Evolutionary conservation across 2,329 filamentous ascomycete species (phyloP).

Genomic region (Stachybotrys echinatus): DNA sequence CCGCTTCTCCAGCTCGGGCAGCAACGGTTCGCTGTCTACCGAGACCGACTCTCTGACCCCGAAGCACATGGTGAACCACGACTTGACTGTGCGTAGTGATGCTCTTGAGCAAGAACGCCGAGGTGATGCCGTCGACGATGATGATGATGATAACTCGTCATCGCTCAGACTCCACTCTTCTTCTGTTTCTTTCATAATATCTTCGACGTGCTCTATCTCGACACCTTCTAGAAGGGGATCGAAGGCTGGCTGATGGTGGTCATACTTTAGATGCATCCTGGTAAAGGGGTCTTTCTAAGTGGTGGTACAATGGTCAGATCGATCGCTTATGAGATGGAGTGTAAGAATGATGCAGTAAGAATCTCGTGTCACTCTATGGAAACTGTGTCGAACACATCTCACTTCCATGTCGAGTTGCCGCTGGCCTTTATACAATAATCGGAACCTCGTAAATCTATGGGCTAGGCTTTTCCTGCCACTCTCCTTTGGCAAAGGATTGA

Average conservation of each 20-base stretch:
- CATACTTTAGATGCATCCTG: not conserved
- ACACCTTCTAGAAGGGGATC: not conserved
- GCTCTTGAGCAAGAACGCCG: no score
- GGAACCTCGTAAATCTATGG: not conserved
- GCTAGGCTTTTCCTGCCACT: not conserved
- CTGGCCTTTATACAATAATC: not conserved
- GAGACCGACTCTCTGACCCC: conserved; percentile 1
- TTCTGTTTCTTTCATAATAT: not conserved
- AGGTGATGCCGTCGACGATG: no score
- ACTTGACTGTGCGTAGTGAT: not conserved
- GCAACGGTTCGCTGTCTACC: conserved; percentile 13
- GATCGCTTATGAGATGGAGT: no score
- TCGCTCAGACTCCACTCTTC: no score
- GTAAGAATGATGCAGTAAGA: not conserved
- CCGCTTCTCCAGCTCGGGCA: conserved; percentile 7
- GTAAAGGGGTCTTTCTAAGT: not conserved
- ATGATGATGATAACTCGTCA: no score
- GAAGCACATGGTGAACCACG: conserved; percentile 9
- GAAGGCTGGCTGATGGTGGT: not conserved
- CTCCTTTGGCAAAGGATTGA: not conserved
- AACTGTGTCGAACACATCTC: not conserved
- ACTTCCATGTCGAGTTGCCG: not conserved
- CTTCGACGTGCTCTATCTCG: not conserved
- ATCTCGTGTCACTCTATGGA: not conserved
- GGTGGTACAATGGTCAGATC: not conserved